A percentile compares a stretch with the other conserved stretches of the same genome.
Conservation (phyloP, 1,284 basidiomycete species). For the Stereum hirsutum region DNA sequence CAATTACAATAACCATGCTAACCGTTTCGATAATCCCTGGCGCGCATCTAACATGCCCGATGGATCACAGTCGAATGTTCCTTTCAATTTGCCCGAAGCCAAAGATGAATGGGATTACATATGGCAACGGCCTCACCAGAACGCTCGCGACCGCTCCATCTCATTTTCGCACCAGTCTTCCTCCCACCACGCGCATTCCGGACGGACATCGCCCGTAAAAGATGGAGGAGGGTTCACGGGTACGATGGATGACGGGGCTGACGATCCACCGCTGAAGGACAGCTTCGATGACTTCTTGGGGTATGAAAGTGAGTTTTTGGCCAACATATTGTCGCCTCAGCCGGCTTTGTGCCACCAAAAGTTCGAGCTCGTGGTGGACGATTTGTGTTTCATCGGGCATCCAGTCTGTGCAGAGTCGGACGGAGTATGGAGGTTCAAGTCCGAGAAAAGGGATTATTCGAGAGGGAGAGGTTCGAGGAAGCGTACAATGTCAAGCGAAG, state of each 20-base stretch:
- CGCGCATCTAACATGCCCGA: constrained; percentile 40
- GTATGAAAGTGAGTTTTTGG: constrained; percentile 77
- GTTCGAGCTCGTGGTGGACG: constrained; percentile 89
- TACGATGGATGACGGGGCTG: constrained; percentile 14
- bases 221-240: constrained; percentile 28
- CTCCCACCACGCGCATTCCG: constrained; percentile 27
- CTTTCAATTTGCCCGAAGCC: constrained; percentile 14
- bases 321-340: constrained; percentile 75
- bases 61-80: constrained; percentile 14
- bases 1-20: constrained; percentile 29
- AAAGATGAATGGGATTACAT: constrained; percentile 35
- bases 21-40: constrained; percentile 63
- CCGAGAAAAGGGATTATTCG: constrained; percentile 42
- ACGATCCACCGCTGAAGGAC: constrained; percentile 17
- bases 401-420: constrained; percentile 80
- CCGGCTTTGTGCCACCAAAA: constrained; percentile 84
- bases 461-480: constrained; percentile 48
- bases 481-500: constrained; percentile 13
- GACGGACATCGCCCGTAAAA: constrained; percentile 33
- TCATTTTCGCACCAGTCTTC: constrained; percentile 35
- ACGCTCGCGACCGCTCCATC: constrained; percentile 28
- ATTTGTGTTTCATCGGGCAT: constrained; percentile 92
- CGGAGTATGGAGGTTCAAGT: constrained; percentile 63
- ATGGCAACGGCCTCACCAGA: constrained; percentile 41
- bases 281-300: constrained; percentile 70